A percentile compares a stretch with the other conserved stretches of the same genome.
phyloP scores from a whole-genome alignment of 352 stramenopile genomes.

The Phytophthora fragariaefolia region DNA sequence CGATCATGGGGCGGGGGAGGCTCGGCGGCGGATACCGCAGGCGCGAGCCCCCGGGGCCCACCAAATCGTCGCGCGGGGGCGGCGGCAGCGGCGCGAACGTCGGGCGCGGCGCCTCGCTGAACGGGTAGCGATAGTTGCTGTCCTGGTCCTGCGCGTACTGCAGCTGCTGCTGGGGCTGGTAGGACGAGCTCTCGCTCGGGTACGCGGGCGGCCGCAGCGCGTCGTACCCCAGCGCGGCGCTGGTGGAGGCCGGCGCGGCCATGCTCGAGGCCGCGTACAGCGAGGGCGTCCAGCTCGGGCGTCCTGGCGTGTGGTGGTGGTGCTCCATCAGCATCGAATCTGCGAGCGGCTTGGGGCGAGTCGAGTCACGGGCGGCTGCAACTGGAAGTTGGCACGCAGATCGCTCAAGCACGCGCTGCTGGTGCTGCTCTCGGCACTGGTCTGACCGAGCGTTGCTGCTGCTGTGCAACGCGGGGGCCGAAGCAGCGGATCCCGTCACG shows the following conservation, averaged over 20 bases:
- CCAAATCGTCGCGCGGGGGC: slow-evolving; percentile 19
- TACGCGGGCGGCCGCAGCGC: slow-evolving; percentile 27
- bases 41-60: neutral
- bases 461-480: slow-evolving; percentile 22
- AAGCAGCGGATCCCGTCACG: slow-evolving; percentile 25
- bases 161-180: slow-evolving; percentile 12
- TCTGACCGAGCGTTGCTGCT: slow-evolving; percentile 5
- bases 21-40: slow-evolving; percentile 30
- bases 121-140: slow-evolving; percentile 27
- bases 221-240: slow-evolving; percentile 22
- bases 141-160: slow-evolving; percentile 32
- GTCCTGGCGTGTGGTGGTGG: slow-evolving; percentile 28
- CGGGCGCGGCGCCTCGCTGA: slow-evolving; percentile 17
- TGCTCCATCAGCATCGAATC: slow-evolving; percentile 38
- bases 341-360: neutral
- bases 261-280: slow-evolving; percentile 14
- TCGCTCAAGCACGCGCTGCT: slow-evolving; percentile 18
- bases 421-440: too few relatives aligned
- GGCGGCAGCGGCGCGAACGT: slow-evolving; percentile 38
- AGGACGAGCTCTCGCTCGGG: slow-evolving; percentile 10
- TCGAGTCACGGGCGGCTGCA: slow-evolving; percentile 10
- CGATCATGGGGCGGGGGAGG: slow-evolving; percentile 30
- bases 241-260: neutral
- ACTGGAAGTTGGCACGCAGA: slow-evolving; percentile 1
- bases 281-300: slow-evolving; percentile 35